Evolutionary conservation across 1,139 yeast species (phyloP).

Genomic region (Geotrichum phurueaensis): DNA sequence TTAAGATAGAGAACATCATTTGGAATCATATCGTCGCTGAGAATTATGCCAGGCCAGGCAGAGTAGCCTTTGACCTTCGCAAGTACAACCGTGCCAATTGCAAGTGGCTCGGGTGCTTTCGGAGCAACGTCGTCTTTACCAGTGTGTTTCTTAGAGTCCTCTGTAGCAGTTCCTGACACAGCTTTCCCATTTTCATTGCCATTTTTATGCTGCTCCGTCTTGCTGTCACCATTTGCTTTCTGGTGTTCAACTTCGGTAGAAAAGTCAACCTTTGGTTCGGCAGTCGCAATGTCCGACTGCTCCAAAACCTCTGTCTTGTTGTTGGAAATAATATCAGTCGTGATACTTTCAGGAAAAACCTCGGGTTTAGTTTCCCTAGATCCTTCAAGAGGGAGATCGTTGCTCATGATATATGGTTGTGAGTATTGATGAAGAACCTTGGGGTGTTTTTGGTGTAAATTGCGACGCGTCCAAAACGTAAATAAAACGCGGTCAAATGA

Average conservation of each 20-base stretch:
- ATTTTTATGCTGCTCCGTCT: neutral
- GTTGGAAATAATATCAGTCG: neutral
- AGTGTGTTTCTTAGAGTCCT: neutral
- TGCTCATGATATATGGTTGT: neutral
- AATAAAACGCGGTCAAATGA: neutral
- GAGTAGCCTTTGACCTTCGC: conserved; percentile 38
- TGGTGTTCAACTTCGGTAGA: neutral
- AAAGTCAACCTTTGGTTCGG: neutral
- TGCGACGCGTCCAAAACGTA: neutral
- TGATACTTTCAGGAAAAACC: neutral
- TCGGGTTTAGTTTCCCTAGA: neutral
- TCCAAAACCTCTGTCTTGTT: neutral
- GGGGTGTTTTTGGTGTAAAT: neutral
- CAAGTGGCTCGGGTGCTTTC: neutral
- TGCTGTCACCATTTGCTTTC: neutral
- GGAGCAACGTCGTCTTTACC: neutral
- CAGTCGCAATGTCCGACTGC: neutral
- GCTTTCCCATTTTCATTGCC: neutral
- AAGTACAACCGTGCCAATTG: conserved; percentile 34
- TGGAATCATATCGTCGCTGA: conserved; percentile 14
- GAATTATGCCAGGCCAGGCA: conserved; percentile 38
- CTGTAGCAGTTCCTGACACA: neutral
- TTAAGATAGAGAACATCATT: conserved; percentile 26
- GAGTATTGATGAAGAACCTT: neutral
- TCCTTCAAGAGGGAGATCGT: neutral